Conservation (phyloP, 345 rosid species). For the Moricandia arvensis region DNA sequence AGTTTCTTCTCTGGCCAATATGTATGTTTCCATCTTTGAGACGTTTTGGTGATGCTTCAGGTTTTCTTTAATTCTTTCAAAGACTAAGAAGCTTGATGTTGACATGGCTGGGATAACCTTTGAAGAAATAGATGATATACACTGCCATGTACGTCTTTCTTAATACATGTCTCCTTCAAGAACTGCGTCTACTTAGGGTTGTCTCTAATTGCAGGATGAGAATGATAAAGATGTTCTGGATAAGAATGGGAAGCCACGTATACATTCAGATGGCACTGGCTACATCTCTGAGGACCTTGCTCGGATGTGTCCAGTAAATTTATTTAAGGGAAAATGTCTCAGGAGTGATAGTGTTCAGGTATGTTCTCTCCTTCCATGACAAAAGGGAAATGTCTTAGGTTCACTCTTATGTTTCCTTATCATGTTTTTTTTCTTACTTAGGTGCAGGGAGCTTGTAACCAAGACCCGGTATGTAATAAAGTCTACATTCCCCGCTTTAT, state of each 20-base stretch:
- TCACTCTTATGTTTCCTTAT: neutral
- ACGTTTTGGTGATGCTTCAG: constrained; percentile 43
- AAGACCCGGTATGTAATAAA: constrained; percentile 43
- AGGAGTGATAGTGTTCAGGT: constrained; percentile 20
- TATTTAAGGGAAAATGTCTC: constrained; percentile 36
- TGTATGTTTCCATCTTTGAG: neutral
- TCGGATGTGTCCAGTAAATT: constrained; percentile 48
- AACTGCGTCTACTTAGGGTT: neutral
- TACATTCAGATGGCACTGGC: constrained; percentile 89
- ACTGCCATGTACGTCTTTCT: constrained; percentile 51
- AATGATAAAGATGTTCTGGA: constrained; percentile 37
- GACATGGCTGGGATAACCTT: constrained; percentile 41
- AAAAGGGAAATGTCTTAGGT: neutral
- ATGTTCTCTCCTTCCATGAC: neutral
- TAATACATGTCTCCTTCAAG: neutral
- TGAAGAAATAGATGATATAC: constrained; percentile 37
- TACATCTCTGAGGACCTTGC: constrained; percentile 78
- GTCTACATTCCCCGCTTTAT: neutral
- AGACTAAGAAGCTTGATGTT: constrained; percentile 51
- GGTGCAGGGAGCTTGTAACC: neutral
- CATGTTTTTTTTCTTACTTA: neutral
- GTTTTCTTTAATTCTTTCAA: constrained; percentile 71
- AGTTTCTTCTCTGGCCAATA: constrained; percentile 1
- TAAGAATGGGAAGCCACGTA: constrained; percentile 40
- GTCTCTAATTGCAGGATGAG: constrained; percentile 45